A percentile compares a stretch with the other conserved stretches of the same genome.
Conservation (phyloP, 176 grass and related monocot genomes). For the Ensete ventricosum region DNA sequence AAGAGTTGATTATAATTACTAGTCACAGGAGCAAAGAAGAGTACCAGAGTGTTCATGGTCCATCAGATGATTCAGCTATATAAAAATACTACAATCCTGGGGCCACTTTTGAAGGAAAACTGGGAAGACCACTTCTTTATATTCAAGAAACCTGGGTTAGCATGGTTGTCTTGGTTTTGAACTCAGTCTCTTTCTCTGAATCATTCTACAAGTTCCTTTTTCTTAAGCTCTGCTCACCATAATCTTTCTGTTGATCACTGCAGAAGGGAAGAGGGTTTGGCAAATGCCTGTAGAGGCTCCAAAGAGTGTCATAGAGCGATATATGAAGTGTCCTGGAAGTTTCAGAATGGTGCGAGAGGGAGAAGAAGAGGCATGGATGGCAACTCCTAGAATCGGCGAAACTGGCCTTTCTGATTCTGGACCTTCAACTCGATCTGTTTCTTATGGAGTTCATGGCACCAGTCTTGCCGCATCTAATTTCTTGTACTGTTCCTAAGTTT, state of each 20-base stretch:
- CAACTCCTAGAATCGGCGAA: not conserved
- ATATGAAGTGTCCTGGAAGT: not conserved
- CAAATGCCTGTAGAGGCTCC: no score
- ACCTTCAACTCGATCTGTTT: conserved; percentile 27
- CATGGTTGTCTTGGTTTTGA: not conserved
- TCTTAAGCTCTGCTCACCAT: not conserved
- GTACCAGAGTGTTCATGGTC: not conserved
- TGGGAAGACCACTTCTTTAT: not conserved
- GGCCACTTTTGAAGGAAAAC: not conserved
- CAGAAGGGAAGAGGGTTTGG: not conserved
- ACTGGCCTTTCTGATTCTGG: conserved; percentile 3
- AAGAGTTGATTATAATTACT: not conserved
- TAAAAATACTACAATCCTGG: not conserved
- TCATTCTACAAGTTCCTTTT: not conserved
- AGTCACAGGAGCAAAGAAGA: not conserved
- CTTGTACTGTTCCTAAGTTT: conserved; percentile 25
- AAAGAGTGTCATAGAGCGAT: not conserved
- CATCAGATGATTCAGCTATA: not conserved
- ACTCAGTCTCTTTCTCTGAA: not conserved
- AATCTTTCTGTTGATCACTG: not conserved
- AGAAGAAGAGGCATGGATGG: conserved; percentile 1
- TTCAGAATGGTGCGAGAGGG: not conserved
- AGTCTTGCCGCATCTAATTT: conserved; percentile 20
- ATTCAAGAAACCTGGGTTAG: not conserved
- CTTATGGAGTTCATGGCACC: conserved; percentile 25